Evolutionary conservation across 2,329 filamentous ascomycete genomes (phyloP).

Genomic region (Neopestalotiopsis sp.): DNA sequence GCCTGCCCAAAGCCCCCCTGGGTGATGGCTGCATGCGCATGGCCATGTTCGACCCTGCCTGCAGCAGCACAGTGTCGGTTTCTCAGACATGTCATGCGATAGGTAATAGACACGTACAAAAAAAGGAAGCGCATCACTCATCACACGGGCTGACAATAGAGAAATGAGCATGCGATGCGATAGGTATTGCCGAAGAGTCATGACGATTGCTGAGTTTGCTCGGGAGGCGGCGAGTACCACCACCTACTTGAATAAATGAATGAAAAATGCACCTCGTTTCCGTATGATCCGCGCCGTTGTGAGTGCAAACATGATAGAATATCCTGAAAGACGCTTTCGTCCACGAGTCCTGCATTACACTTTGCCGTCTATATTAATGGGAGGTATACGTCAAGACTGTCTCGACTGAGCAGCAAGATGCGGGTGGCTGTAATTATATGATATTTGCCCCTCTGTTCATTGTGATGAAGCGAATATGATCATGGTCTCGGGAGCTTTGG

Average conservation of each 20-base stretch:
- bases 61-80: constrained; percentile 7
- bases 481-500: background rate
- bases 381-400: background rate
- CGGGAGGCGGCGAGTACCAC: constrained; percentile 1
- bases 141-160: background rate
- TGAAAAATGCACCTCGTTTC: background rate
- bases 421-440: background rate
- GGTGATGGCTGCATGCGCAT: constrained; percentile 15
- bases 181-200: background rate
- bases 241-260: background rate
- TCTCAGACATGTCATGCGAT: background rate
- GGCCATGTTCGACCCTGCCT: constrained; percentile 15
- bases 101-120: background rate
- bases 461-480: background rate
- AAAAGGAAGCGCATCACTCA: background rate
- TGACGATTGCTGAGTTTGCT: background rate
- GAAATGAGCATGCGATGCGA: background rate
- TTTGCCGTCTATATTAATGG: background rate
- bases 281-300: background rate
- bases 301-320: background rate
- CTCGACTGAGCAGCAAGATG: too few relatives aligned
- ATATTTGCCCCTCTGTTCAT: background rate
- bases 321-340: background rate
- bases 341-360: background rate
- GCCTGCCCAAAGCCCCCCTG: background rate